A percentile compares a stretch with the other conserved stretches of the same genome.
These are phyloP conservation scores for Verruconis gallopava DNA, from an alignment of 2,329 filamentous ascomycete species.

Conservation along the genomic window DNA sequence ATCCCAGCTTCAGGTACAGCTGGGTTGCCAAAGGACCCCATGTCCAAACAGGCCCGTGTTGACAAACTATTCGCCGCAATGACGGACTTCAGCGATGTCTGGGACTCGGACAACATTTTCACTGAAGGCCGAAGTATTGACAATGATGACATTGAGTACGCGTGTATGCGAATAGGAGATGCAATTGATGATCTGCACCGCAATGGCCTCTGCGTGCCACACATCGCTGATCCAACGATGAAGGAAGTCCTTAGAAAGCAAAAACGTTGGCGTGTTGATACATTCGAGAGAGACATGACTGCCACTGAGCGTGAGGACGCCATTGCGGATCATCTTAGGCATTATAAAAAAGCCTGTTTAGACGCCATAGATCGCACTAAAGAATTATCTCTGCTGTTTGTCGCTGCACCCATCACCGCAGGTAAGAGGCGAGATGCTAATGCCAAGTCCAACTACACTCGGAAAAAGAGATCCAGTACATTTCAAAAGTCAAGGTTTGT, in stretches of 20 bases:
- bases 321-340: not conserved
- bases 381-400: not conserved
- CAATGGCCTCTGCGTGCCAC: not conserved
- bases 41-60: not conserved
- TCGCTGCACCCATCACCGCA: not conserved
- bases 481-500: no score
- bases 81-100: not conserved
- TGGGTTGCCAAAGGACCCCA: not conserved
- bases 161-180: not conserved
- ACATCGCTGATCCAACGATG: not conserved
- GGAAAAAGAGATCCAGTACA: no score
- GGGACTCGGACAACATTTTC: not conserved
- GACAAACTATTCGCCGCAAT: not conserved
- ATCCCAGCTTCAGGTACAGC: not conserved
- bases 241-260: not conserved
- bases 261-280: not conserved
- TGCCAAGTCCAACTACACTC: not conserved
- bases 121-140: not conserved
- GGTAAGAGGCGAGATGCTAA: not conserved
- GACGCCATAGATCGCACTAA: not conserved
- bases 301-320: not conserved
- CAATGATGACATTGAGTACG: constrained; percentile 1
- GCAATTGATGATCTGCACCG: not conserved
- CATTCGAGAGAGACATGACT: not conserved
- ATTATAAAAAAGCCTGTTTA: not conserved